Evolutionary conservation across 1,284 basidiomycete species (phyloP).

Genomic region (Neolentinus lepideus): DNA sequence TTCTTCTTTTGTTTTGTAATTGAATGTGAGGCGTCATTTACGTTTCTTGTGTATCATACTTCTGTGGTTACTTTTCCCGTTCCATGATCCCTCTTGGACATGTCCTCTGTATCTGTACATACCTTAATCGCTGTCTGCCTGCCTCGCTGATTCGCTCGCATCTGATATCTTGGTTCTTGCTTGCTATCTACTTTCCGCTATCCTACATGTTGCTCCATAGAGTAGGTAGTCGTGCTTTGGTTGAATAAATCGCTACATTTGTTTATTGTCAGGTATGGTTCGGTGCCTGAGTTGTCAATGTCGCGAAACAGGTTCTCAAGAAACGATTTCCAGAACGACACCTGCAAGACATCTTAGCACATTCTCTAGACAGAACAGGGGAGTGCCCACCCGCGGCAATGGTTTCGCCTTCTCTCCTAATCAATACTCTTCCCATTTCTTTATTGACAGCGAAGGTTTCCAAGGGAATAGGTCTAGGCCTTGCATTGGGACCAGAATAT

Average conservation of each 20-base stretch:
- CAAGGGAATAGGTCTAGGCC: slow-evolving; percentile 64
- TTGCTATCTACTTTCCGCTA: not conserved
- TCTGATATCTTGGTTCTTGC: not conserved
- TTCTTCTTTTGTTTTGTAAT: not conserved
- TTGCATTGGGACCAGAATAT: slow-evolving; percentile 39
- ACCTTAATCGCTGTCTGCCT: not conserved
- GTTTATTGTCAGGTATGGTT: not conserved
- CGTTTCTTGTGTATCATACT: not conserved
- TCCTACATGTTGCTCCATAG: not conserved
- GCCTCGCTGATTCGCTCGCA: slow-evolving; percentile 1
- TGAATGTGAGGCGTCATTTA: not conserved
- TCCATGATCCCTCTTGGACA: not conserved
- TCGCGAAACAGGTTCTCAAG: slow-evolving; percentile 3
- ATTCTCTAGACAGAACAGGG: not conserved
- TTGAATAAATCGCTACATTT: not conserved
- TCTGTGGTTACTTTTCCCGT: not conserved
- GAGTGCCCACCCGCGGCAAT: slow-evolving; percentile 75
- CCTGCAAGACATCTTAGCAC: slow-evolving; percentile 10
- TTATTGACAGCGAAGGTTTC: slow-evolving; percentile 90
- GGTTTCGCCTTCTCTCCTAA: slow-evolving; percentile 88
- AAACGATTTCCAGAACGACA: slow-evolving; percentile 8
- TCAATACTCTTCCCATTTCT: slow-evolving; percentile 90
- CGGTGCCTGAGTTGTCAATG: not conserved
- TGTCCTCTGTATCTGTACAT: slow-evolving; percentile 1
- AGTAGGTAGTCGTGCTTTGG: not conserved